These are phyloP conservation scores for Ophiosphaerella herpotricha DNA, from an alignment of 2,329 filamentous ascomycete genomes.

Conservation along the genomic window DNA sequence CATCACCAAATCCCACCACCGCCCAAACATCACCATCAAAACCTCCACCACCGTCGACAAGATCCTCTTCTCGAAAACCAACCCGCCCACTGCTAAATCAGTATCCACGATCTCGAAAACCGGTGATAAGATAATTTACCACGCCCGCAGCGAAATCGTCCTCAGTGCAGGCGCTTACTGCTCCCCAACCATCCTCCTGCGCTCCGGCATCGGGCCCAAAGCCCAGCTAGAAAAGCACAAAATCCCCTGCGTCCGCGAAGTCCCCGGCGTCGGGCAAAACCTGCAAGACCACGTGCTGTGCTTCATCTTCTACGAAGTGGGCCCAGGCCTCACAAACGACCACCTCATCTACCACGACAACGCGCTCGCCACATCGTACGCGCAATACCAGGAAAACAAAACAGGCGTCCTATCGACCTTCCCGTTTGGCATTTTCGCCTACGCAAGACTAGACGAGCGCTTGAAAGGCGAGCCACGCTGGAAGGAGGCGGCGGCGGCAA, in stretches of 20 bases:
- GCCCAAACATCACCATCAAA: constrained; percentile 43
- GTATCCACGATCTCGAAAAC: constrained; percentile 51
- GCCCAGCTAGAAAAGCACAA: constrained; percentile 57
- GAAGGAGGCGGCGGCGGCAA: too few species aligned
- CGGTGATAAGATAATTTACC: constrained; percentile 46
- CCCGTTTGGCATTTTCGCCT: constrained; percentile 67
- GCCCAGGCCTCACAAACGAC: constrained; percentile 62
- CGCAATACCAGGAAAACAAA: constrained; percentile 63
- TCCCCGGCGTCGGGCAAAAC: constrained; percentile 67
- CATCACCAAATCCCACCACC: constrained; percentile 49
- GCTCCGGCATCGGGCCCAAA: constrained; percentile 63
- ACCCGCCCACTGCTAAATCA: constrained; percentile 52
- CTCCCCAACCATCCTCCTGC: constrained; percentile 49
- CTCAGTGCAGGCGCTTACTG: constrained; percentile 41
- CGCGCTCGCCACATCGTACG: constrained; percentile 55
- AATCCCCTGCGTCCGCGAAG: constrained; percentile 59
- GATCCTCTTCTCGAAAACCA: constrained; percentile 51
- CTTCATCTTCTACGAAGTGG: constrained; percentile 66
- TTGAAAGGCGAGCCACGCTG: constrained; percentile 48
- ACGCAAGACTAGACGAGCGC: constrained; percentile 64
- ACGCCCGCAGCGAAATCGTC: constrained; percentile 40
- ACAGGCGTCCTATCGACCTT: constrained; percentile 64
- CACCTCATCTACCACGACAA: constrained; percentile 61
- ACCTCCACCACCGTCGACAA: constrained; percentile 46
- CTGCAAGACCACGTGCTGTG: constrained; percentile 63